Conservation (phyloP, 2,329 filamentous ascomycete genomes). For the Cytospora piceae region DNA sequence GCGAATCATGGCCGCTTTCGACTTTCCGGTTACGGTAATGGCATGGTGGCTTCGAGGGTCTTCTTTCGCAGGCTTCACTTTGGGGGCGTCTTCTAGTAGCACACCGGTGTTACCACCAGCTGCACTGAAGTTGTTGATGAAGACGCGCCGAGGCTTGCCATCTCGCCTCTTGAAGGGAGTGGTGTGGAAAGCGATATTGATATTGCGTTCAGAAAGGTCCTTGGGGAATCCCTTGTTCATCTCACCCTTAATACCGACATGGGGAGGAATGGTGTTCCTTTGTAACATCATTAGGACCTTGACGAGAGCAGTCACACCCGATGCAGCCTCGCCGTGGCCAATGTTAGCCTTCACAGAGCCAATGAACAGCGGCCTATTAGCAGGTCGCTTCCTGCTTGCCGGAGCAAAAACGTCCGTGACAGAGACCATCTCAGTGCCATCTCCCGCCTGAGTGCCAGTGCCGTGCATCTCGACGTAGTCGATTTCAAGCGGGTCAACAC, state of each 20-base stretch:
- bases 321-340: conserved; percentile 65
- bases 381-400: conserved; percentile 48
- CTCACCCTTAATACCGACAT: conserved; percentile 67
- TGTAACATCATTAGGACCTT: conserved; percentile 70
- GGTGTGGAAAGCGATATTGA: conserved; percentile 60
- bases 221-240: conserved; percentile 64
- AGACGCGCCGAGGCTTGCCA: conserved; percentile 51
- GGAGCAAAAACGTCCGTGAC: conserved; percentile 63
- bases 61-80: conserved; percentile 35
- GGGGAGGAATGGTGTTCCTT: conserved; percentile 65
- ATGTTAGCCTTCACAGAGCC: conserved; percentile 69
- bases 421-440: conserved; percentile 80
- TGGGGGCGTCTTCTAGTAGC: conserved; percentile 64
- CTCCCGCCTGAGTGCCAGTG: conserved; percentile 84
- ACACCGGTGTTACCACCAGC: conserved; percentile 73
- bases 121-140: conserved; percentile 72
- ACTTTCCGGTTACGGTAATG: conserved; percentile 62
- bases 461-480: conserved; percentile 90
- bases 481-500: conserved; percentile 75
- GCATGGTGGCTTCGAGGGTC: conserved; percentile 62
- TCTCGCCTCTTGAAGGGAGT: conserved; percentile 55
- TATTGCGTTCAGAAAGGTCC: conserved; percentile 60
- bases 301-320: conserved; percentile 63
- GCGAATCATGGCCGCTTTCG: conserved; percentile 57
- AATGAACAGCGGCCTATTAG: conserved; percentile 59